Percentiles rank a stretch among this genome's conserved stretches.
Conservation (phyloP, 208 protist genomes). For the Crithidia acanthocephali region DNA sequence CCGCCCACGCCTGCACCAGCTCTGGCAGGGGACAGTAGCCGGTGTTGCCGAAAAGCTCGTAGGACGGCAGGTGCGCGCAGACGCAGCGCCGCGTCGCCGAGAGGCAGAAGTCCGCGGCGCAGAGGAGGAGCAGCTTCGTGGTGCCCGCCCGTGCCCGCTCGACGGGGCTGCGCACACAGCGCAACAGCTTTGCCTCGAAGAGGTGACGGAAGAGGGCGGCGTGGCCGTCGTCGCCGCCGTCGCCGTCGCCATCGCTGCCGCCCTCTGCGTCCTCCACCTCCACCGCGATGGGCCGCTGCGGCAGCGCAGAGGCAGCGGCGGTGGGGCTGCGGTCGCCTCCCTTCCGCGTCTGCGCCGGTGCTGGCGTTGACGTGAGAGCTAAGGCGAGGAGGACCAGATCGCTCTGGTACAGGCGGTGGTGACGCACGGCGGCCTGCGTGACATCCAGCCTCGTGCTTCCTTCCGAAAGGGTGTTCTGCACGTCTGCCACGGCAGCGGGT, state of each 20-base stretch:
- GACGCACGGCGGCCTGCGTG: constrained; percentile 25
- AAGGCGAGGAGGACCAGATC: constrained; percentile 81
- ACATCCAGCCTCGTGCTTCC: background rate
- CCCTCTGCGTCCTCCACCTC: constrained; percentile 5
- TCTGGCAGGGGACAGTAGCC: constrained; percentile 65
- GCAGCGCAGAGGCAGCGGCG: background rate
- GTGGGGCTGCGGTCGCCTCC: background rate
- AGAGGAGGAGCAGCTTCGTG: constrained; percentile 34
- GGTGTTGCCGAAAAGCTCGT: constrained; percentile 57
- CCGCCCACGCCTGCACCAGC: constrained; percentile 53
- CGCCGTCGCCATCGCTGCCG: background rate
- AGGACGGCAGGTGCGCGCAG: constrained; percentile 49
- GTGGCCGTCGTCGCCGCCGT: constrained; percentile 58
- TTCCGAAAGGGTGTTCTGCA: background rate
- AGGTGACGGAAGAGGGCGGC: constrained; percentile 54
- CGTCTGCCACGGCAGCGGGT: background rate
- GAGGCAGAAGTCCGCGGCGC: constrained; percentile 25
- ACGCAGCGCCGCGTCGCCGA: constrained; percentile 22
- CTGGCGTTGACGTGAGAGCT: constrained; percentile 47
- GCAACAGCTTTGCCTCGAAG: constrained; percentile 47
- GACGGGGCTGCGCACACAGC: constrained; percentile 27
- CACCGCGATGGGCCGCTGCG: background rate
- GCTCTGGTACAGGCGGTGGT: constrained; percentile 79
- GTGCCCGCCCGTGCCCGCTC: constrained; percentile 27
- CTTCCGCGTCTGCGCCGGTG: background rate